phyloP scores from a whole-genome alignment of 1,139 yeast species.

The Pichia sp. region DNA sequence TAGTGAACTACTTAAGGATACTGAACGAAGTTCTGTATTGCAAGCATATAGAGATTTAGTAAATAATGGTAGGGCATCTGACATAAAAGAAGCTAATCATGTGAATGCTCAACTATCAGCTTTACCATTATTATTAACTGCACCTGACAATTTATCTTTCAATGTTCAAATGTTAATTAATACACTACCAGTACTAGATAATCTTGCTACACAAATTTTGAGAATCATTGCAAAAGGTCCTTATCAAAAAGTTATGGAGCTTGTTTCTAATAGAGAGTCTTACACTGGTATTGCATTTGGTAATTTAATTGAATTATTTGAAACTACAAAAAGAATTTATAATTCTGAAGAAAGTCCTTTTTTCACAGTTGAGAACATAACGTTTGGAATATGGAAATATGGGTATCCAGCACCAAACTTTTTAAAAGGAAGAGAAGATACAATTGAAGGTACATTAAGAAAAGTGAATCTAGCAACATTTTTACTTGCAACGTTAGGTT shows the following conservation, averaged over 20 bases:
- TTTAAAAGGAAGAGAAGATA: constrained; percentile 55
- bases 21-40: constrained; percentile 19
- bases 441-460: constrained; percentile 64
- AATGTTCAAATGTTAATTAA: constrained; percentile 57
- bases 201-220: constrained; percentile 66
- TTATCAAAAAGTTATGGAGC: constrained; percentile 64
- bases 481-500: constrained; percentile 75
- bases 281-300: constrained; percentile 68
- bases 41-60: constrained; percentile 25
- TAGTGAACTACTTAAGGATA: constrained; percentile 36
- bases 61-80: constrained; percentile 12
- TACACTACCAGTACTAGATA: constrained; percentile 67
- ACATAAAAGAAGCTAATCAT: constrained; percentile 24
- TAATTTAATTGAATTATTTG: constrained; percentile 67
- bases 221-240: constrained; percentile 64
- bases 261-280: constrained; percentile 68
- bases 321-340: constrained; percentile 60
- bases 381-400: constrained; percentile 55
- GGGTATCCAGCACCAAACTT: constrained; percentile 54
- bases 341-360: constrained; percentile 59
- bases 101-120: constrained; percentile 53
- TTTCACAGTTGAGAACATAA: constrained; percentile 48
- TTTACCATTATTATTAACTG: constrained; percentile 49
- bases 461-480: constrained; percentile 87
- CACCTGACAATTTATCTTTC: constrained; percentile 52